Base-by-base conservation (phyloP, 768 basidiomycete species). In the Boletus rubropictus region DNA sequence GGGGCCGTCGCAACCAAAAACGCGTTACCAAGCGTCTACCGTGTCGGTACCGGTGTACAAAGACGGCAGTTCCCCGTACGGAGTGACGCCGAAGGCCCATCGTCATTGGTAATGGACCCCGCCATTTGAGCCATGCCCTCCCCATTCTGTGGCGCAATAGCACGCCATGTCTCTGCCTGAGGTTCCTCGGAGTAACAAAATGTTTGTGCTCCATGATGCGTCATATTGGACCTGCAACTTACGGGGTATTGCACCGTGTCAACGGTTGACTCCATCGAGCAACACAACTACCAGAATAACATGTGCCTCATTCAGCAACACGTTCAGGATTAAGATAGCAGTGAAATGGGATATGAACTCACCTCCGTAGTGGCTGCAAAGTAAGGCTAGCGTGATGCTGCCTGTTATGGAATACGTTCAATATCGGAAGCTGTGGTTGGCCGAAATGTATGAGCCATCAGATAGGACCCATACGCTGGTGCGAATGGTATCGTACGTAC, bases 81-180 rank as follows among this genome's bases (percentile, higher is more conserved):
- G n/a, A 31, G 21, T 24, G 21, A n/a, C 12, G 47, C 18, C 11
- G 18, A 7, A 21, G 11, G 7, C 33, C 46, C 31, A 24, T 20
- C 25, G 25, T 25, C 31, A n/a, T 12, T 6, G 58, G 58, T 2
- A 59, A 18, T 10, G 52, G 52, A 15, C 49, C 59, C 10, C 55
- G 49, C 55, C 55, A 57, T 28, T 60, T 54, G 22, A 39, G 5
- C 58, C 58, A 59, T n/a, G 21, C 18, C 40, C 9, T 34, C 10
- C 24, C 37, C 24, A n/a, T 12, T 35, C 35, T 22, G 20, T n/a
- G 9, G 20, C 11, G 17, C 5, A 1, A 24, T 21, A 18, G n/a
- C 4, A 21, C 8, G 2, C 12, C 21, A 5, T 7, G 14, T 21
- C 7, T 20, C 36, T 41, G 35, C 18, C 27, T 35, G 11, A 11